Conservation (phyloP, 495 filamentous ascomycete genomes). For the Xylaria nigripes region DNA sequence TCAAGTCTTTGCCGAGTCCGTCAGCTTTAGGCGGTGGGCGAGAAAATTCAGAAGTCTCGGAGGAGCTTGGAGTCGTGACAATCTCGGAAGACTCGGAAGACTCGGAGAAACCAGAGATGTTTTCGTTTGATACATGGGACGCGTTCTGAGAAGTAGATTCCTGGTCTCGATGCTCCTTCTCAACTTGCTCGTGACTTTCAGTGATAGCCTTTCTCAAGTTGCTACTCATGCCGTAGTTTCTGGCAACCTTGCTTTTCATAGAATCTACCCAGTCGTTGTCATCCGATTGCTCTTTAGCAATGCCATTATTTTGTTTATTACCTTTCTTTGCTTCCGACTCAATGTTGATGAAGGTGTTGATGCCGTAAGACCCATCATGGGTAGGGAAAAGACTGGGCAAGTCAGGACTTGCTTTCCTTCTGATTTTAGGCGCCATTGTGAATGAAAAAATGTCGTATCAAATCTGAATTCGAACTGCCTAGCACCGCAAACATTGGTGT, state of each 20-base stretch:
- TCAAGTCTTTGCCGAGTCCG: background rate
- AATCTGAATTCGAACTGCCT: background rate
- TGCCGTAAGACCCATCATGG: conserved; percentile 26
- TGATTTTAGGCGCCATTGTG: conserved; percentile 7
- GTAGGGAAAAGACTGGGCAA: conserved; percentile 20
- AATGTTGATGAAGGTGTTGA: conserved; percentile 20
- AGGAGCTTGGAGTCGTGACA: background rate
- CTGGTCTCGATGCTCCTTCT: conserved; percentile 6
- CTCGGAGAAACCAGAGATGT: background rate
- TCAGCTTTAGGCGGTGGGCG: too few species aligned
- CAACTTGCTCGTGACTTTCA: conserved; percentile 13
- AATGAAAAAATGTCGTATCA: background rate
- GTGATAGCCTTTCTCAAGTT: conserved; percentile 15
- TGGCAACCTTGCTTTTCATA: conserved; percentile 5
- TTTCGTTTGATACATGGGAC: background rate
- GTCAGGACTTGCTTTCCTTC: conserved; percentile 10
- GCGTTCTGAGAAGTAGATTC: background rate
- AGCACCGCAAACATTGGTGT: background rate
- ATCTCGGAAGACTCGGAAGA: background rate
- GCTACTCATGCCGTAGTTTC: conserved; percentile 14
- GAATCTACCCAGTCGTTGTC: conserved; percentile 7
- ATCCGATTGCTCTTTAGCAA: conserved; percentile 16
- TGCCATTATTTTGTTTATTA: conserved; percentile 5
- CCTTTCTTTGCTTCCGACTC: conserved; percentile 7
- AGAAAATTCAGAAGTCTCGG: background rate